Evolutionary conservation across 2,329 filamentous ascomycete species (phyloP).

Genomic region (Raffaelea arxii): DNA sequence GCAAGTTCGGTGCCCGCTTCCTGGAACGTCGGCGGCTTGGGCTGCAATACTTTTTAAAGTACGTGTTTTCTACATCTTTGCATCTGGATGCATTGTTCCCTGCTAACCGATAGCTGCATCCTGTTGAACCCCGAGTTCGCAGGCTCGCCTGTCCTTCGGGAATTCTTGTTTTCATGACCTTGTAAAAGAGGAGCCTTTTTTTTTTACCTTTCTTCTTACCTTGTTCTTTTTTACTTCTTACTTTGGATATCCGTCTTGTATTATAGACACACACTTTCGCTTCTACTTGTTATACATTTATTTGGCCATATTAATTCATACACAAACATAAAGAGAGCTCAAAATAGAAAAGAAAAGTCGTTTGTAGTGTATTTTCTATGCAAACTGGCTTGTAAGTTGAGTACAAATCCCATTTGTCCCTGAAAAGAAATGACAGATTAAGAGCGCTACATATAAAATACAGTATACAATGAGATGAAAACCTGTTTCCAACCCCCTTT

Average conservation of each 20-base stretch:
- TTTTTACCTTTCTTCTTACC: neutral
- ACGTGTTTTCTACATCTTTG: conserved; percentile 24
- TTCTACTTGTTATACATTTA: neutral
- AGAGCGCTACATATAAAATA: too few species aligned
- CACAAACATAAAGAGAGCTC: too few species aligned
- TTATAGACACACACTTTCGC: neutral
- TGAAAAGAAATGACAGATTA: too few species aligned
- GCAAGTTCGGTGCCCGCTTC: conserved; percentile 75
- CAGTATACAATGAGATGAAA: too few species aligned
- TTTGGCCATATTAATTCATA: too few species aligned
- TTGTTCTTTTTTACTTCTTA: neutral
- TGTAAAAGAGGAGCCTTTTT: neutral
- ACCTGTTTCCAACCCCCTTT: too few species aligned
- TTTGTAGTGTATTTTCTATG: too few species aligned
- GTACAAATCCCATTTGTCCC: neutral
- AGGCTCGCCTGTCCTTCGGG: conserved; percentile 80
- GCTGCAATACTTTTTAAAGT: conserved; percentile 91
- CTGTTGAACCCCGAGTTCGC: conserved; percentile 90
- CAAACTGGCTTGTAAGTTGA: neutral
- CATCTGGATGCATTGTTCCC: neutral
- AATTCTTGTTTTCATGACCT: conserved; percentile 65
- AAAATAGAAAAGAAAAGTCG: too few species aligned
- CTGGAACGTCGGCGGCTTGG: conserved; percentile 75
- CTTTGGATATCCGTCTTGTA: too few species aligned
- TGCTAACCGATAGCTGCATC: conserved; percentile 56